Base-by-base conservation (phyloP, 164 flowering plant genomes). In the Euptelea pleiosperma region DNA sequence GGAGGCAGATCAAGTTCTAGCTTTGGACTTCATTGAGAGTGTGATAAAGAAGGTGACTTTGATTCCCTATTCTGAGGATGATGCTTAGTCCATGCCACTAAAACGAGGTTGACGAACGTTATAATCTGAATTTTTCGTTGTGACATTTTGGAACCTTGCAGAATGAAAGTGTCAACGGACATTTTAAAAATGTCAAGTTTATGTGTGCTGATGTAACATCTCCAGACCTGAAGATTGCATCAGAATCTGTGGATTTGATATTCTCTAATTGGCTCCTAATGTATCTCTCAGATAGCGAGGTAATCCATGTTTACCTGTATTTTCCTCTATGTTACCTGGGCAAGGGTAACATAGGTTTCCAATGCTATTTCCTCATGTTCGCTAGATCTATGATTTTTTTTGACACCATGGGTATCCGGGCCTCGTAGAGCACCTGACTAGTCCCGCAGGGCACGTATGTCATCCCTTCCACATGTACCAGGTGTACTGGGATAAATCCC, bases 211-310 rank as follows among this genome's bases (percentile, higher is more conserved):
- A 90, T 73, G 97, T 88, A 36, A 79, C 96, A 50, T 88, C 95
- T 33, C 88, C 86, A 6, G 85, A 81, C 19, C 65, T 90, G 72
- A 72, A 74, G 7, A 70, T 93, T 40, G 28, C 83, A 18, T 69
- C 80, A 12, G 85, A 70, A 42, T 93, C 99, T 2, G 42, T 90
- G 56, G 99, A 93, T 62, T 33, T 93, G 67, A 78, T 93, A 64
- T 90, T 93, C 72, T 87, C 97, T 18, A 93, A 93, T 69, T 88
- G 96, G 90, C 77, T 90, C 33, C 76, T 93, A 33, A 90, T 93
- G 99, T 90, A 90, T 78, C 96, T 93, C 28, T 79, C 96, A 15
- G 95, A 93, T 56, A 57, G 70, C 36, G 99, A 93, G 97, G 99
- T 90, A 57, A 61, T 37, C 21, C 33, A 35, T 19, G n/a, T n/a